Percentiles rank a stretch among this genome's conserved stretches.
Evolutionary conservation across 2,329 filamentous ascomycete genomes (phyloP).

Genomic region (Alternaria arbusti): DNA sequence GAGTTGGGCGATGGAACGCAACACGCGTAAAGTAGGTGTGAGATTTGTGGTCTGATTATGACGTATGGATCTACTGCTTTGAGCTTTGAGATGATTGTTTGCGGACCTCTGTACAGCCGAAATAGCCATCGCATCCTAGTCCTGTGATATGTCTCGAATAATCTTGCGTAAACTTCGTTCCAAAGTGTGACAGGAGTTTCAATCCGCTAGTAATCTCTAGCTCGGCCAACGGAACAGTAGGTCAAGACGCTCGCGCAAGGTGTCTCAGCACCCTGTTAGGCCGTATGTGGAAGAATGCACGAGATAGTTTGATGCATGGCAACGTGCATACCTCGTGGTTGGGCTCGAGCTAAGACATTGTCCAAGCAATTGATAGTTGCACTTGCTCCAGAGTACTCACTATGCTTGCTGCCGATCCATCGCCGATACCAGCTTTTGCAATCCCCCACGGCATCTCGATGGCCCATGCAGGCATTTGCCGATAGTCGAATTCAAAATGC

Average conservation of each 20-base stretch:
- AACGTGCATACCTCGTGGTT: constrained; percentile 10
- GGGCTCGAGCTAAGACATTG: constrained; percentile 2
- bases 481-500: neutral
- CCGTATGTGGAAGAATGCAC: neutral
- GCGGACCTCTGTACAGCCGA: neutral
- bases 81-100: neutral
- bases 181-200: constrained; percentile 1
- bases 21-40: constrained; percentile 1
- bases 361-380: neutral
- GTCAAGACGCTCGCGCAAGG: neutral
- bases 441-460: neutral
- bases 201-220: constrained; percentile 1
- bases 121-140: neutral
- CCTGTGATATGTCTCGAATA: neutral
- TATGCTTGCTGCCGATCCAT: constrained; percentile 7
- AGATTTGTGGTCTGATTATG: neutral
- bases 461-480: neutral
- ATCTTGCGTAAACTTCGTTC: neutral
- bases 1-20: neutral
- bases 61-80: neutral
- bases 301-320: neutral
- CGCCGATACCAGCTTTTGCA: neutral
- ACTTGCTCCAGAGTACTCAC: neutral
- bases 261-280: neutral
- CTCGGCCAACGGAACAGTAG: neutral